phyloP scores from a whole-genome alignment of 768 basidiomycete species.

The Mycena amicta region DNA sequence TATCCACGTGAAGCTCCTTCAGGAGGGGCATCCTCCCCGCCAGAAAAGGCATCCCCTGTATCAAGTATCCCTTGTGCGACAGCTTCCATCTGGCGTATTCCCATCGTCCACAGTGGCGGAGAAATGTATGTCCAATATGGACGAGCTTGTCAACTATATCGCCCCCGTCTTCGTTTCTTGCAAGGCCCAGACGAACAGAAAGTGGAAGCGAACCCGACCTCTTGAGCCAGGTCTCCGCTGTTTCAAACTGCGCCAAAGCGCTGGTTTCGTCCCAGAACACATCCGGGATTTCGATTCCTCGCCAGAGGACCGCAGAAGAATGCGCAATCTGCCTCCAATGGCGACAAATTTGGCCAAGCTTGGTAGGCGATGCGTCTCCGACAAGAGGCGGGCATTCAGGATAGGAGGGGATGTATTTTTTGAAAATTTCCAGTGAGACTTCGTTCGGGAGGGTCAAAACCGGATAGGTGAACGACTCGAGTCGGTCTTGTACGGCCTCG shows the following conservation, averaged over 20 bases:
- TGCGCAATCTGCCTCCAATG: not conserved
- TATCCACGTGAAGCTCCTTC: not conserved
- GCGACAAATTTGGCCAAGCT: not conserved
- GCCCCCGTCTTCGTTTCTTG: not conserved
- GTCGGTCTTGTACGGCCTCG: not conserved
- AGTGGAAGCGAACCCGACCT: not conserved
- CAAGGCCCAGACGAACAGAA: not conserved
- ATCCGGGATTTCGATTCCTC: not conserved
- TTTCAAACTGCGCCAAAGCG: not conserved
- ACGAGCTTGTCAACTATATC: not conserved
- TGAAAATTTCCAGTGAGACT: not conserved
- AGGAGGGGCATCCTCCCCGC: not conserved
- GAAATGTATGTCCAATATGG: not conserved
- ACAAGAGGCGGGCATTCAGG: not conserved
- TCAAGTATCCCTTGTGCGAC: not conserved
- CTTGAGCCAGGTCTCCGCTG: not conserved
- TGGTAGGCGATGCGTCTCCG: not conserved
- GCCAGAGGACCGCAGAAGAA: not conserved
- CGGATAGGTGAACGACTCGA: not conserved
- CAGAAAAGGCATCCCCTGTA: not conserved
- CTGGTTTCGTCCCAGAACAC: too few relatives aligned
- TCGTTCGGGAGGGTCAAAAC: not conserved
- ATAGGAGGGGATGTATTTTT: not conserved
- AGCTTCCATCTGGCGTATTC: not conserved
- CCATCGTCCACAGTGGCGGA: not conserved